Evolutionary conservation across 176 grass and related monocot genomes (phyloP), one percentile per base, ranked within the genome.

Genomic region (Raddia guianensis): DNA sequence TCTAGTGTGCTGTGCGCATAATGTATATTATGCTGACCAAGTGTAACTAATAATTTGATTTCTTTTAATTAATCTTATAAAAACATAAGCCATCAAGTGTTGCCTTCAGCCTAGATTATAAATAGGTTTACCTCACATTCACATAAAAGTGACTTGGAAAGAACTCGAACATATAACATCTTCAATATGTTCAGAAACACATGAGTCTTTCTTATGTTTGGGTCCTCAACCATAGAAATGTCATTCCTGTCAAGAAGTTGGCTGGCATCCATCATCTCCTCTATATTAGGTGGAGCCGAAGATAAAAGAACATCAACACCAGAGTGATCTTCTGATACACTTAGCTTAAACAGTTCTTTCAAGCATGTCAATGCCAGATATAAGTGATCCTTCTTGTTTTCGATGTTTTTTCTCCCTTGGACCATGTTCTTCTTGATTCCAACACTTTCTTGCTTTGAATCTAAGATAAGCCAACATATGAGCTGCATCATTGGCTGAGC

Each of bases 111-210:
- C 44, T 32, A 85, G 37, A 85, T 65, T 6, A 69, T 34, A 63
- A 85, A 69, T 52, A 65, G 62, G 82, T 45, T 74, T 94, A 97
- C 94, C 94, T 94, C 94, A 4, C 70, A 94, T 83, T 97, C 94
- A 86, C 63, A 68, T 85, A 84, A 75, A 75, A 89, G 87, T 83
- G 91, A 92, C n/a, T 86, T 83, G 34, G 56, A 46, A 77, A 97
- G 55, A 86, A 86, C 76, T 63, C 16, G 70, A 15, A 63, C 58
- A 72, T 94, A 90, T 77, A 94, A 82, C 76, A 80, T 84, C 79
- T 88, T 94, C 87, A 90, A 46, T 80, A 64, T 71, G 70, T 83
- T 87, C 51, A 90, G 68, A 80, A 90, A 80, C 65, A 90, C 53
- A 63, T 88, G 78, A 12, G 63, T 16, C 67, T 32, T 85, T 83